Percentiles rank a stretch among this genome's conserved stretches.
These are phyloP conservation scores for Shiraia sp. DNA, from an alignment of 2,329 filamentous ascomycete species.

Conservation along the genomic window DNA sequence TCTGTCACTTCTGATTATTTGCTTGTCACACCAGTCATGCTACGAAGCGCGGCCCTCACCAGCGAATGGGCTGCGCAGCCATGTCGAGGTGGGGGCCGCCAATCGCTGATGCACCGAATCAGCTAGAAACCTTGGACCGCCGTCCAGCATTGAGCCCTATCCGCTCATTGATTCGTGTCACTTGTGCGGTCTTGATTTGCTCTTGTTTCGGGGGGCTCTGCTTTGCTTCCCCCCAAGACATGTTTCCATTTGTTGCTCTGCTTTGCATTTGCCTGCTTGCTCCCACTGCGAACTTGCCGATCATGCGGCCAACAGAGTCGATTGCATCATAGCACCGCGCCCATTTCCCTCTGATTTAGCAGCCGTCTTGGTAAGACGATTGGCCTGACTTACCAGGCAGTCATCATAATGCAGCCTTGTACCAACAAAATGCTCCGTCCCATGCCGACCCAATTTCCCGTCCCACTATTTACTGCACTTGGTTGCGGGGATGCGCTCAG, in stretches of 20 bases:
- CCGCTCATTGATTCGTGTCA: conserved; percentile 30
- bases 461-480: conserved; percentile 12
- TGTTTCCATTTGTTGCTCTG: no score
- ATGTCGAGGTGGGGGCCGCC: conserved; percentile 27
- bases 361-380: conserved; percentile 12
- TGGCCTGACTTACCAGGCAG: conserved; percentile 25
- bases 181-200: conserved; percentile 11
- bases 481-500: conserved; percentile 14
- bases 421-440: conserved; percentile 9
- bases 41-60: conserved; percentile 23
- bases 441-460: conserved; percentile 14
- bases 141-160: conserved; percentile 13
- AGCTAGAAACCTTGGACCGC: conserved; percentile 37
- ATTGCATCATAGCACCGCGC: conserved; percentile 28
- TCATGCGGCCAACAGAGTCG: neutral
- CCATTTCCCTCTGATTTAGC: conserved; percentile 9
- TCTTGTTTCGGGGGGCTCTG: conserved; percentile 14
- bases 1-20: conserved; percentile 5
- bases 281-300: neutral
- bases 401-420: no score
- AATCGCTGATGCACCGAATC: conserved; percentile 45
- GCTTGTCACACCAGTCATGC: conserved; percentile 33
- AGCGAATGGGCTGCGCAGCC: conserved; percentile 17
- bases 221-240: no score
- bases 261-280: no score